Evolutionary conservation across 2,329 filamentous ascomycete genomes (phyloP), one percentile per base, ranked within the genome.

Genomic region (Penicillium brasilianum): DNA sequence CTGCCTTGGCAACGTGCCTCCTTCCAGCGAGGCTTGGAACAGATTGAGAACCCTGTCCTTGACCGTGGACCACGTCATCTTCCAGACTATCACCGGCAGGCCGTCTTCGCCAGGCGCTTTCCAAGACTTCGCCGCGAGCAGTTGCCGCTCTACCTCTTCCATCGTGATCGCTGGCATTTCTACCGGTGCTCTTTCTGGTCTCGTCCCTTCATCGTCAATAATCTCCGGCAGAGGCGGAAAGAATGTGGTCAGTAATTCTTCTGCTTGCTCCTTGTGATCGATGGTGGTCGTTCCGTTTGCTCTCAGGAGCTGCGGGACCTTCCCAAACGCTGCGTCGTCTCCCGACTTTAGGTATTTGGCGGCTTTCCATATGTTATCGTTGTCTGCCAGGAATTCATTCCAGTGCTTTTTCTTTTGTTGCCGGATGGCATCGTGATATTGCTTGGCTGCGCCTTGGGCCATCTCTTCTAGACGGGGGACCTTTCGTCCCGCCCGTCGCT

Each of bases 321-420:
- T 59, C 4, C 51, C 37, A 54, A 54, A 54, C 36, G 51, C 51
- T 39, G 16, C 51, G 51, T 54, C 25, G 5, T 54, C 51, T 54
- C 68, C 65, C 4, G 62, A 64, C 34, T 68, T 65, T 16, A 69
- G 64, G 37, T 72, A 71, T 39, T 66, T 67, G 1, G 63, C 64
- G 16, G 65, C 69, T 60, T 70, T 70, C 67, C 58, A 72, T 30
- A 72, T 71, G 32, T 72, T 70, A 13, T 69, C 59, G 51, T 66
- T 69, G 55, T 69, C 64, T 36, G 52, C 62, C 2, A 71, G 63
- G 57, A 69, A 70, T 34, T 68, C 60, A 25, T 71, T 63, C 67
- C 59, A 71, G 62, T 70, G 62, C 41, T 66, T 69, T 63, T 67
- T 70, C 61, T 70, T 71, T 62, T 71, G 60, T 58, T 69, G 48